Evolutionary conservation across 306 rosid genomes (phyloP).

Genomic region (Canavalia ensiformis): DNA sequence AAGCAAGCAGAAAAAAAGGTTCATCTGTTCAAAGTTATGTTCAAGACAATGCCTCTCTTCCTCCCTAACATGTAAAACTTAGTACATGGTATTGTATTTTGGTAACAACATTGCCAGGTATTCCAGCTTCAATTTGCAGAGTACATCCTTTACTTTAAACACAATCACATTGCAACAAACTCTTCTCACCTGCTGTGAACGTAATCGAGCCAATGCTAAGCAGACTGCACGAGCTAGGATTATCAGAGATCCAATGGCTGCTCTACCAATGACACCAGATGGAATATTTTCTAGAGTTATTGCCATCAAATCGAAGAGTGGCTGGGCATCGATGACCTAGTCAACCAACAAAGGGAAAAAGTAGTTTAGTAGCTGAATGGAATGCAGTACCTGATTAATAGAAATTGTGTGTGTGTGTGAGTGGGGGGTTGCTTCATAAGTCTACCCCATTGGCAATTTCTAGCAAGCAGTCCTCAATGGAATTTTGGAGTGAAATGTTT

Average conservation of each 20-base stretch:
- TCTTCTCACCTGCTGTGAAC: constrained; percentile 72
- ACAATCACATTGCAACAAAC: neutral
- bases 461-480: constrained; percentile 86
- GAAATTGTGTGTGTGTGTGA: neutral
- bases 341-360: constrained; percentile 40
- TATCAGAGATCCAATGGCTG: constrained; percentile 80
- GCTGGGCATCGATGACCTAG: constrained; percentile 75
- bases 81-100: neutral
- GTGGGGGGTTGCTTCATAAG: neutral
- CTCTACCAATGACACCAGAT: constrained; percentile 76
- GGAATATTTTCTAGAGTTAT: constrained; percentile 85
- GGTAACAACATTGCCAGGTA: neutral
- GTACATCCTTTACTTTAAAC: neutral
- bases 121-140: constrained; percentile 36
- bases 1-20: neutral
- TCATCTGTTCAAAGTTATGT: neutral
- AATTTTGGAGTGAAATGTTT: constrained; percentile 80
- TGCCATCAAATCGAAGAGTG: constrained; percentile 91
- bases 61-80: neutral
- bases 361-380: constrained; percentile 38
- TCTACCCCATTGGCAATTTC: constrained; percentile 87
- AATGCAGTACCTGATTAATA: constrained; percentile 21
- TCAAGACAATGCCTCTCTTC: neutral
- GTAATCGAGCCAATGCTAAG: constrained; percentile 63
- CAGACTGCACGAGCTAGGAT: constrained; percentile 80